Evolutionary conservation across 345 rosid species (phyloP), one percentile per base, ranked within the genome.

Genomic region (Populus ilicifolia): DNA sequence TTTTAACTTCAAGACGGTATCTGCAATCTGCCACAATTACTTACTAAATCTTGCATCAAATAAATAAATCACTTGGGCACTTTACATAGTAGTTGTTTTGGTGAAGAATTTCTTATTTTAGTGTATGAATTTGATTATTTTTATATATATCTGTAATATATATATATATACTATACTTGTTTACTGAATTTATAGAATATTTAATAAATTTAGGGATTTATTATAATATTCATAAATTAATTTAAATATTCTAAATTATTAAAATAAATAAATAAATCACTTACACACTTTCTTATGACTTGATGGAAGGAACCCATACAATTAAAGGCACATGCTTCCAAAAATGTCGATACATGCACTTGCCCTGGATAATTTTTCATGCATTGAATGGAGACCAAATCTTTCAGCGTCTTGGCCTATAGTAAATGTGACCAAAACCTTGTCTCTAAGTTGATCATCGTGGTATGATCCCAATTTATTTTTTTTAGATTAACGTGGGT

Each of bases 351-450:
- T 17, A 71, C 1, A 6, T 65, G 81, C 4, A 66, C 21, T 52
- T 25, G 76, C 18, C 23, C 56, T 5, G 2, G 9, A 7, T 38
- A 18, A 0, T n/a, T 2, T 44, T 50, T 27, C 41, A 21, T 2
- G 52, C 56, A 20, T 6, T 44, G 35, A 35, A 2, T 23, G 35
- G 48, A 35, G 52, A 85, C 52, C 80, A 48, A 71, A 5, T 67
- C 44, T 65, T 87, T 82, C 3, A 87, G 82, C 48, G 50, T 71
- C 38, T 80, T 67, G 71, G 63, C 30, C 46, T 18, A 86, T 33
- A 16, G 70, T 62, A 54, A 83, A 82, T 0, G 88, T 85, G 29
- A 81, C 76, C 36, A 83, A 80, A 23, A 86, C 81, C 76, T 76
- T 84, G 41, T 80, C 73, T 6, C 36, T 36, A 1, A 39, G 73